Evolutionary conservation across 2,329 filamentous ascomycete genomes (phyloP).

Genomic region (Anisogramma anomala): DNA sequence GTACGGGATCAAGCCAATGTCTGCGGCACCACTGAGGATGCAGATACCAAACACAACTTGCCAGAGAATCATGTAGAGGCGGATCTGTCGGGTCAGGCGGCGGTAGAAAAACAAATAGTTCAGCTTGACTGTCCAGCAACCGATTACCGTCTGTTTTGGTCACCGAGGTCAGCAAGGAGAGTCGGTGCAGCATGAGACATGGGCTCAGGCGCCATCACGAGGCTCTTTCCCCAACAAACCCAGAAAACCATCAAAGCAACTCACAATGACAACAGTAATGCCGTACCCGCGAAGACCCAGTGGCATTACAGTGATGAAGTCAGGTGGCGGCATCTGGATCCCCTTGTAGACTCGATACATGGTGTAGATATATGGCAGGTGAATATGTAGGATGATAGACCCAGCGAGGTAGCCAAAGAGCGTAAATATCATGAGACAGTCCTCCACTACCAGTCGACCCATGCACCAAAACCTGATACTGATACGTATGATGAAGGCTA

Average conservation of each 20-base stretch:
- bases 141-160: not conserved
- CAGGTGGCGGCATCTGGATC: not conserved
- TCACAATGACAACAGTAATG: too few species aligned
- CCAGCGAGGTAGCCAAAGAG: not conserved
- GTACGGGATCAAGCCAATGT: not conserved
- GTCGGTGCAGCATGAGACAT: not conserved
- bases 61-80: conserved; percentile 9
- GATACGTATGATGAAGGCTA: not conserved
- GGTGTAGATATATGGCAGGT: not conserved
- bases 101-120: conserved; percentile 15
- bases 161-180: not conserved
- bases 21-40: not conserved
- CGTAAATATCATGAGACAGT: conserved; percentile 1
- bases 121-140: conserved; percentile 19
- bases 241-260: too few species aligned
- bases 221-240: too few species aligned
- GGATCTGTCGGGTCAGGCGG: conserved; percentile 7
- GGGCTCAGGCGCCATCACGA: too few species aligned
- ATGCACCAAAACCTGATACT: not conserved
- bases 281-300: too few species aligned
- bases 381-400: not conserved
- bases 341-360: not conserved
- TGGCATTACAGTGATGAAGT: not conserved
- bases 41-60: conserved; percentile 7
- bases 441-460: not conserved